Evolutionary conservation across 371 early-diverging fungal genomes (phyloP), one percentile per base, ranked within the genome.

Genomic region (Dichotomocladium elegans): DNA sequence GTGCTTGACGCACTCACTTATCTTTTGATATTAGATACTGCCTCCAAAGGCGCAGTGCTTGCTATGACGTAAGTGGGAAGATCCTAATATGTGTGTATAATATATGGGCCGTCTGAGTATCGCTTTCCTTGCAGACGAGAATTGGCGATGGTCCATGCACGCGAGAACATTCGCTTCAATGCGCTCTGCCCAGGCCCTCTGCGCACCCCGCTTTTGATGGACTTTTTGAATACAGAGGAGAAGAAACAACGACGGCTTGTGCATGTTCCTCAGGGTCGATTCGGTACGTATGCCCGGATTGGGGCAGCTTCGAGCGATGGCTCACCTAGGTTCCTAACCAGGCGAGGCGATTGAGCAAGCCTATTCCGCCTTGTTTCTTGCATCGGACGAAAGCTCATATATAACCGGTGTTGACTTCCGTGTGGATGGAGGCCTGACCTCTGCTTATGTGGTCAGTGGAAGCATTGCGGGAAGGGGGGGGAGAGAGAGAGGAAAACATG

Each of bases 261-360:
- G 15, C 92, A 93, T 70, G 82, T 90, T 6, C 93, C 93, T 24
- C 88, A 90, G 81, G 93, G 92, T 28, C 72, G 92, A 52, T 93
- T 93, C 53, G 93, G 88, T 82, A 71, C 51, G 57, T 53, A 10
- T n/a, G 4, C 26, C 19, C 8, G n/a, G 24, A 14, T 15, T 11
- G n/a, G 17, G 14, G 21, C 25, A 29, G 34, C 17, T 14, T 24
- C 12, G 15, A 11, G 21, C 12, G 27, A 41, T 29, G 26, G 4
- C 3, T n/a, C 9, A 21, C 44, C 14, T 26, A 27, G 31, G 3
- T 46, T 27, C 51, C 10, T 52, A 30, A 28, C 17, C 61, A 80
- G 80, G 85, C 61, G 93, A 93, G 69, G 89, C 93, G 6, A 89
- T 91, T 57, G 93, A 93, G 67, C 89, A 90, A 66, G 93, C 93